Evolutionary conservation across 768 basidiomycete species (phyloP).

Genomic region (Coprinopsis sp.): DNA sequence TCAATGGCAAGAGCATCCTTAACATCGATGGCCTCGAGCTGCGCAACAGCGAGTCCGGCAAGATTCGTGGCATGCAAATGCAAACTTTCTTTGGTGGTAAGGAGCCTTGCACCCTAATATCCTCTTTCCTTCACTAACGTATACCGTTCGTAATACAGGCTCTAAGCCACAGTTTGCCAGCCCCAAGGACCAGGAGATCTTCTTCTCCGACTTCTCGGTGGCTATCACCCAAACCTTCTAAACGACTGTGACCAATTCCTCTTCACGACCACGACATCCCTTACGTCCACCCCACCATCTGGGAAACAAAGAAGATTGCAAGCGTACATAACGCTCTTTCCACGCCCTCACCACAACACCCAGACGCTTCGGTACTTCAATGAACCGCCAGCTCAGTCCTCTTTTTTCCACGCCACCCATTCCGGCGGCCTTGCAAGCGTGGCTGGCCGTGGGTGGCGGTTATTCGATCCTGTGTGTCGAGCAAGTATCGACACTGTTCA

Average conservation of each 20-base stretch:
- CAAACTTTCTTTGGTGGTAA: constrained; percentile 78
- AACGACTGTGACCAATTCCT: constrained; percentile 12
- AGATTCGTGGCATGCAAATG: constrained; percentile 64
- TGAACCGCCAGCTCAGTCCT: too few relatives aligned
- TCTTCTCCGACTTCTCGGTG: constrained; percentile 66
- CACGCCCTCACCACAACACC: too few relatives aligned
- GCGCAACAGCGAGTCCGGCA: constrained; percentile 41
- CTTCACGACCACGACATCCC: neutral
- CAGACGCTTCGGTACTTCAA: too few relatives aligned
- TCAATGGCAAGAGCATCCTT: constrained; percentile 61
- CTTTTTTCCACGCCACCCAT: too few relatives aligned
- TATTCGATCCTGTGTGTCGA: neutral
- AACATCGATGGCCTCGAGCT: constrained; percentile 52
- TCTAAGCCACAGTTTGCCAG: constrained; percentile 34
- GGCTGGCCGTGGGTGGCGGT: too few relatives aligned
- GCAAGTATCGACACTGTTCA: too few relatives aligned
- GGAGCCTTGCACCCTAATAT: constrained; percentile 13
- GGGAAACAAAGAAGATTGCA: too few relatives aligned
- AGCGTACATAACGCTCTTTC: too few relatives aligned
- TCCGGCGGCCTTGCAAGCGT: too few relatives aligned
- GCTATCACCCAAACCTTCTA: constrained; percentile 49
- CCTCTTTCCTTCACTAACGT: neutral
- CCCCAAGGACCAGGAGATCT: constrained; percentile 56
- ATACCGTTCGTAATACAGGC: constrained; percentile 11
- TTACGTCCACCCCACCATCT: constrained; percentile 27